A percentile compares a stretch with the other conserved stretches of the same genome.
phyloP scores from a whole-genome alignment of 352 stramenopile species.

The Halophytophthora polymorphica region DNA sequence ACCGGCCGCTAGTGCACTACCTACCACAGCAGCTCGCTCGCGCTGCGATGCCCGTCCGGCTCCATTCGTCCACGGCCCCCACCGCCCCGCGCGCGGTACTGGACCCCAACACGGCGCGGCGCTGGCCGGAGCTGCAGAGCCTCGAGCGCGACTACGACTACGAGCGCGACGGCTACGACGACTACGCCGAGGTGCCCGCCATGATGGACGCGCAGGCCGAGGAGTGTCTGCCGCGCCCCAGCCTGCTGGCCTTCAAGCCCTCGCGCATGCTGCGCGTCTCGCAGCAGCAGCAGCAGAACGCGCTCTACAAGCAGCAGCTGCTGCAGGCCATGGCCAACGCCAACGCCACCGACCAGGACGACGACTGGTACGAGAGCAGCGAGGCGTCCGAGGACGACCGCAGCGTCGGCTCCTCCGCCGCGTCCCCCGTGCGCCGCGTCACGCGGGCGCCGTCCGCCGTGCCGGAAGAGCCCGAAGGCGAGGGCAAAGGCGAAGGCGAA shows the following conservation, averaged over 20 bases:
- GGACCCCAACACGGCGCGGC: slow-evolving; percentile 1
- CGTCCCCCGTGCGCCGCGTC: slow-evolving; percentile 7
- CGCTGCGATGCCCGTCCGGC: slow-evolving; percentile 20
- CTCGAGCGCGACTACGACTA: slow-evolving; percentile 16
- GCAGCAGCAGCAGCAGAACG: slow-evolving; percentile 43
- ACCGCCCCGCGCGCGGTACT: slow-evolving; percentile 29
- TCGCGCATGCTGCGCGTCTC: slow-evolving; percentile 48
- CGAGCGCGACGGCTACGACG: slow-evolving; percentile 21
- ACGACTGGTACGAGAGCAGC: slow-evolving; percentile 34
- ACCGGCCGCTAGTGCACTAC: slow-evolving; percentile 12
- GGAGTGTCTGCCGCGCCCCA: slow-evolving; percentile 26
- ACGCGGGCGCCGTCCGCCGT: slow-evolving; percentile 12
- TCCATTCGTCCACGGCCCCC: slow-evolving; percentile 16
- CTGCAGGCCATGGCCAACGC: slow-evolving; percentile 26
- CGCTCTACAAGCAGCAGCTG: slow-evolving; percentile 37
- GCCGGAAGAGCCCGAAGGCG: slow-evolving; percentile 20
- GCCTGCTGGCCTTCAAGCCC: slow-evolving; percentile 44
- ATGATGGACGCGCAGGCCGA: slow-evolving; percentile 37
- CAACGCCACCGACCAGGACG: slow-evolving; percentile 17
- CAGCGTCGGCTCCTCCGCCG: slow-evolving; percentile 13
- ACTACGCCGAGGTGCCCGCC: slow-evolving; percentile 27
- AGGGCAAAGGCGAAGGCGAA: not conserved
- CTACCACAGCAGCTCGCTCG: no score
- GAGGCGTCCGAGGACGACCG: slow-evolving; percentile 23
- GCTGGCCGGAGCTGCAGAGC: not conserved